phyloP scores from a whole-genome alignment of 176 grass and related monocot genomes.

The Guadua angustifolia region DNA sequence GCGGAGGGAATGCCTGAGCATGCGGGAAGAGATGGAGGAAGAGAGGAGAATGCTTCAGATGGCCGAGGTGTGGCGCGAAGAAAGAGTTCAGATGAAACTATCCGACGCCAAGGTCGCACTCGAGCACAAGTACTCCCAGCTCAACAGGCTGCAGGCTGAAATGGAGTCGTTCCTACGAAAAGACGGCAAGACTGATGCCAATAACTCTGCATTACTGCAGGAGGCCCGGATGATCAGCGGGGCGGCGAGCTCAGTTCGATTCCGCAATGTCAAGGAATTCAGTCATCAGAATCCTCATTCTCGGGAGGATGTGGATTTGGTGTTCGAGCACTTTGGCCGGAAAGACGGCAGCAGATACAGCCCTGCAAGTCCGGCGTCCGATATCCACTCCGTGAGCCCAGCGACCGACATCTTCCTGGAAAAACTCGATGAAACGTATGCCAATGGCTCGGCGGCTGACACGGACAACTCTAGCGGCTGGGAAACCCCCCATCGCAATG shows the following conservation, averaged over 20 bases:
- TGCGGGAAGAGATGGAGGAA: constrained; percentile 65
- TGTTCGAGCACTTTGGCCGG: constrained; percentile 34
- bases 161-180: constrained; percentile 49
- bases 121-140: constrained; percentile 42
- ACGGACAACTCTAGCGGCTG: neutral
- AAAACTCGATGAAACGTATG: neutral
- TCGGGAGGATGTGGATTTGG: constrained; percentile 33
- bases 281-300: neutral
- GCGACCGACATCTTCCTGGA: constrained; percentile 61
- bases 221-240: constrained; percentile 30
- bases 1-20: constrained; percentile 46
- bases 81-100: constrained; percentile 69
- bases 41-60: constrained; percentile 68
- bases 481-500: neutral
- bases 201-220: neutral
- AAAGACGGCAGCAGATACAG: neutral
- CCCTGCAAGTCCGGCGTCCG: constrained; percentile 9
- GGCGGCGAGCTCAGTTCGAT: constrained; percentile 14
- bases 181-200: neutral
- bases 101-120: constrained; percentile 53
- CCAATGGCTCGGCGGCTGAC: neutral
- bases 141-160: constrained; percentile 46
- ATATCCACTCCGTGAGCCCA: constrained; percentile 35
- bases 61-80: constrained; percentile 70
- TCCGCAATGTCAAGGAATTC: constrained; percentile 1